phyloP scores from a whole-genome alignment of 2,329 filamentous ascomycete species.

The Aspergillus amoenus region DNA sequence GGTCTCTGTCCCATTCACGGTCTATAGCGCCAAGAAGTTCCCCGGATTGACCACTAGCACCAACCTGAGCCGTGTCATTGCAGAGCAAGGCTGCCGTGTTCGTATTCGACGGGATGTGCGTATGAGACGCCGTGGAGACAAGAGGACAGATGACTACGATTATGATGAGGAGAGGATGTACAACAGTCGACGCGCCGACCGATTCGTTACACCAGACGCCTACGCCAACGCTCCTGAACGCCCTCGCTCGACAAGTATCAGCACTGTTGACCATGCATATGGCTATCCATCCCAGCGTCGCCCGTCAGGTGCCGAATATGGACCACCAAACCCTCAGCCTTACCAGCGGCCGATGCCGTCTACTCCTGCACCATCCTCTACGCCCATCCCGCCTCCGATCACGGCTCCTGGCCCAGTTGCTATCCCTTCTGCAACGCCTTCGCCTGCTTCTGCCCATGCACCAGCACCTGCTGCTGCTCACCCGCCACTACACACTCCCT shows the following conservation, averaged over 20 bases:
- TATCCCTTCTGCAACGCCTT: conserved; percentile 26
- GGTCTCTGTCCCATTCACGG: conserved; percentile 80
- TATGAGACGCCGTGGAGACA: conserved; percentile 80
- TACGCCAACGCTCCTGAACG: conserved; percentile 52
- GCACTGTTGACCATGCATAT: conserved; percentile 50
- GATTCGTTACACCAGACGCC: conserved; percentile 51
- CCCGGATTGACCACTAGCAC: conserved; percentile 91
- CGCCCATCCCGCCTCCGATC: conserved; percentile 37
- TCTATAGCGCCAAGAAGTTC: conserved; percentile 98
- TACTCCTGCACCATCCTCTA: conserved; percentile 27
- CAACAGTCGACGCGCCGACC: conserved; percentile 42
- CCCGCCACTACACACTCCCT: conserved; percentile 16
- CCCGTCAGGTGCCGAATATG: conserved; percentile 50
- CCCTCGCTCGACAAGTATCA: conserved; percentile 61
- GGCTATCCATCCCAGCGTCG: conserved; percentile 47
- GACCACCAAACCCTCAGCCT: conserved; percentile 31
- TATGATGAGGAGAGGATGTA: conserved; percentile 57
- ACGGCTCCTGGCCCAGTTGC: conserved; percentile 22
- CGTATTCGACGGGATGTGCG: conserved; percentile 91
- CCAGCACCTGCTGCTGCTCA: conserved; percentile 31
- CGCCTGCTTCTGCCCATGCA: conserved; percentile 12
- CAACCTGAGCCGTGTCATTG: conserved; percentile 80
- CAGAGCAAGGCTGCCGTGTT: conserved; percentile 94
- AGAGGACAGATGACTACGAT: conserved; percentile 67
- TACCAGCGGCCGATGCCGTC: conserved; percentile 40